Evolutionary conservation across 2,329 filamentous ascomycete species (phyloP), one percentile per base, ranked within the genome.

Genomic region (Colletotrichum melonis): DNA sequence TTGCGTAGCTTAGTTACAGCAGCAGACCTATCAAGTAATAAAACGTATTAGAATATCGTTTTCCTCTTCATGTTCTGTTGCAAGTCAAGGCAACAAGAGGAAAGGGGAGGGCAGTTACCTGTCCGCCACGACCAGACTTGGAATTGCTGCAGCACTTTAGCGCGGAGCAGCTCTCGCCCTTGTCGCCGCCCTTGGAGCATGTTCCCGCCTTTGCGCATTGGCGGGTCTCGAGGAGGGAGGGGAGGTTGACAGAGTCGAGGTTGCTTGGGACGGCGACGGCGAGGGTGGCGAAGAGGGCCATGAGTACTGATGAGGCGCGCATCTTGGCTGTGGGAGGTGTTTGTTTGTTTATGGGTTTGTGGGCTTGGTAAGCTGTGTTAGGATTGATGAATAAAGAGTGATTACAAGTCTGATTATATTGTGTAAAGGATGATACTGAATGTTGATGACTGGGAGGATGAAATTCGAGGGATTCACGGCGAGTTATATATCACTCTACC

Each of bases 251-350:
- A 3, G 38, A 26, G 59, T 4, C 46, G 7, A 49, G 3, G 8
- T 62, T 30, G 38, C 35, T 19, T 24, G 69, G 69, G 2, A 42
- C 54, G 5, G 69, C 69, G 28, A 24, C 65, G n/a, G 69, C 58
- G 24, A 72, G 52, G 19, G 65, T 14, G 38, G 69, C 69, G 65
- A 72, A 58, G 52, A 72, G 38, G 38, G 69, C 32, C 38, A 59
- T 19, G 38, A 72, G 24, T 19, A 72, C 26, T 38, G 69, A 11
- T 19, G 65, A 69, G 64, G 57, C 64, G 49, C 69, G 69, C 69
- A 68, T 72, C 5, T 58, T 35, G 28, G 19, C 4, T 46, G 32
- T 28, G 11, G 11, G 1, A 35, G 32, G 32, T 35, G 30, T 22
- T 22, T 57, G 32, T 28, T 56, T 22, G 54, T 30, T 28, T 57